Percentiles rank a stretch among this genome's conserved stretches.
These are phyloP conservation scores for Mucuna pruriens DNA, from an alignment of 306 rosid genomes.

Conservation along the genomic window DNA sequence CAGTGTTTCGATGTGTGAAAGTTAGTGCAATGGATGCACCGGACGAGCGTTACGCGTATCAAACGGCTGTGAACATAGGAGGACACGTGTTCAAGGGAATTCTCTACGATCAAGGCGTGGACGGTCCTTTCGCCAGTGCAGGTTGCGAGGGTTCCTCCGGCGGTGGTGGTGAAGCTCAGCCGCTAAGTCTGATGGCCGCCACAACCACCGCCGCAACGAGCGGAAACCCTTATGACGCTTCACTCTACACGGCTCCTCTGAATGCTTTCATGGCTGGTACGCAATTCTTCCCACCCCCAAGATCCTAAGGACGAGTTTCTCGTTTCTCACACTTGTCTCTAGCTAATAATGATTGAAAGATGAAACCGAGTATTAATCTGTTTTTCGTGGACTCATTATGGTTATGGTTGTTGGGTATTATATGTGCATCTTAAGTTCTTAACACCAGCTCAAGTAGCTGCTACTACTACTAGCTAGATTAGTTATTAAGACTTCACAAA, in stretches of 20 bases:
- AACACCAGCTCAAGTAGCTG: constrained; percentile 46
- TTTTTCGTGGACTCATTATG: neutral
- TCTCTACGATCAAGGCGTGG: constrained; percentile 88
- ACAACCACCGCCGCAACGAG: constrained; percentile 32
- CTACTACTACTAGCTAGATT: constrained; percentile 35
- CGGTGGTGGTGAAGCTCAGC: constrained; percentile 54
- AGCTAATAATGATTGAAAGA: constrained; percentile 14
- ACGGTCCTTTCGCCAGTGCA: constrained; percentile 49
- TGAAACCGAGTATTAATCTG: constrained; percentile 14
- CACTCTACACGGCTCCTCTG: constrained; percentile 76
- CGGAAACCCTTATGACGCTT: constrained; percentile 59
- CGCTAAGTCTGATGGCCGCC: constrained; percentile 54
- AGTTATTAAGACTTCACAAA: constrained; percentile 35
- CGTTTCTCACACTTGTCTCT: neutral
- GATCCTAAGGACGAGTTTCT: constrained; percentile 60
- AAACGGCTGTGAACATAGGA: constrained; percentile 92
- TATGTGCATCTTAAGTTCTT: constrained; percentile 28
- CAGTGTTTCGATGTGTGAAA: constrained; percentile 85
- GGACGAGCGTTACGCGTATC: constrained; percentile 92
- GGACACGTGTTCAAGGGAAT: constrained; percentile 96
- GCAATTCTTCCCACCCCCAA: constrained; percentile 96
- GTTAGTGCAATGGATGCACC: constrained; percentile 84
- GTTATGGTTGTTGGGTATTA: constrained; percentile 17
- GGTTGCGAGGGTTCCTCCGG: constrained; percentile 65
- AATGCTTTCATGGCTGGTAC: constrained; percentile 98